Evolutionary conservation across 2,329 filamentous ascomycete species (phyloP).

Genomic region (Colletotrichum lindemuthianum): DNA sequence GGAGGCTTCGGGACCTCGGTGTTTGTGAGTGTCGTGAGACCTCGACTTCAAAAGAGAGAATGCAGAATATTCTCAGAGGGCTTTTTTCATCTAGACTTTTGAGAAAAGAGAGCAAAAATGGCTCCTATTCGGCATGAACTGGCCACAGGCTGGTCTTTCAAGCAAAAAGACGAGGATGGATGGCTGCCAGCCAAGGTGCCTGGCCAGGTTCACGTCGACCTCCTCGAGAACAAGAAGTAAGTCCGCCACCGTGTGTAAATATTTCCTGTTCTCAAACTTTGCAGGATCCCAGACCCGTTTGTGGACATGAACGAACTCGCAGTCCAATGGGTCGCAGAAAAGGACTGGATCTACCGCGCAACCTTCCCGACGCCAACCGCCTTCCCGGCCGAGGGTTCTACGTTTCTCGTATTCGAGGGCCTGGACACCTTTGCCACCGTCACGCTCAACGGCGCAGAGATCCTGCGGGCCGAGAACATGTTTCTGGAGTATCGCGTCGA

Average conservation of each 20-base stretch:
- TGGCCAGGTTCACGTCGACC: slow-evolving; percentile 50
- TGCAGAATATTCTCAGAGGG: background rate
- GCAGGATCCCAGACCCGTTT: slow-evolving; percentile 65
- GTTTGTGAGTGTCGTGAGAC: background rate
- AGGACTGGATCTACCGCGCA: slow-evolving; percentile 67
- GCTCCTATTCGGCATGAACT: slow-evolving; percentile 16
- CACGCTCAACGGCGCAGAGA: slow-evolving; percentile 60
- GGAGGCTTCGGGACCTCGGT: background rate
- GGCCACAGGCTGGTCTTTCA: slow-evolving; percentile 41
- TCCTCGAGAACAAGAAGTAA: slow-evolving; percentile 49
- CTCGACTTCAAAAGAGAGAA: background rate
- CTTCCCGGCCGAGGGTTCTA: slow-evolving; percentile 31
- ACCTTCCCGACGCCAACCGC: slow-evolving; percentile 42
- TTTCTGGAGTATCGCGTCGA: slow-evolving; percentile 67
- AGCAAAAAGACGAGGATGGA: slow-evolving; percentile 38
- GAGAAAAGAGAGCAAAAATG: slow-evolving; percentile 7
- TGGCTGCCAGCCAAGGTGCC: slow-evolving; percentile 49
- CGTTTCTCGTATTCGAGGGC: slow-evolving; percentile 68
- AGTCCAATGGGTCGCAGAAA: slow-evolving; percentile 70
- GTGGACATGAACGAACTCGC: slow-evolving; percentile 69
- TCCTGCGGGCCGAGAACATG: slow-evolving; percentile 71
- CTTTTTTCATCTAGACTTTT: background rate
- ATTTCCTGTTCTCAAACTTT: no score
- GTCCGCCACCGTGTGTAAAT: background rate
- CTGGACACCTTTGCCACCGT: slow-evolving; percentile 72